Base-by-base conservation (phyloP, 2,329 filamentous ascomycete species). In the Capronia americana region DNA sequence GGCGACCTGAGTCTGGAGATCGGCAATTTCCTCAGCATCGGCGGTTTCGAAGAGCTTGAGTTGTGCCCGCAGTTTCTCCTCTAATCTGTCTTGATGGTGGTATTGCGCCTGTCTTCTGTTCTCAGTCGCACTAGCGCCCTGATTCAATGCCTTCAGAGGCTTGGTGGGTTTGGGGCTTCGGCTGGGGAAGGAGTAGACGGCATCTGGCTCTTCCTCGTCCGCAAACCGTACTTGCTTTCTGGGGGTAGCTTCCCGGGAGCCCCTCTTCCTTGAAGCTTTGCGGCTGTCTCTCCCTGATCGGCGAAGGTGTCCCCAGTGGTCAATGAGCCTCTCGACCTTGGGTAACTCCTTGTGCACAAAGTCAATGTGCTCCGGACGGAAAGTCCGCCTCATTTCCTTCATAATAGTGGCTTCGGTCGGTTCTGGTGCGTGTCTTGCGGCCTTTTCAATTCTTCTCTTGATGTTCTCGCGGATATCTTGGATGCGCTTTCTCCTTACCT, bases 391-490 rank as follows among this genome's bases (percentile, higher is more conserved):
- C 23, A 55, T 44, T 51, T 63, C 61, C 4, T 30, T 34, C 12
- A 53, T 20, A 14, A 69, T 41, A 4, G 61, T 50, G 32, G 30
- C 59, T 10, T 63, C 24, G 17, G 26, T 28, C 2, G 68, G 62
- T 30, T 62, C 34, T 17, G 48, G 10, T 28, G 10, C 46, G 46
- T 44, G n/a, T 17, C 32, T 32, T 51, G 46, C 58, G 26, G 58
- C 46, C 28, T 54, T 61, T 4, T 32, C 12, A 0, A 57, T 55
- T 55, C 68, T 51, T 46, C 63, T 51, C 28, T 56, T 66, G 63
- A 72, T 68, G 30, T 70, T 72, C n/a, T 59, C 60, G 2, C 63
- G 54, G 17, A 72, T 70, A 8, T 68, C 57, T 34, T 64, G 55
- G 3, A 72, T 64, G 0, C 68, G 62, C n/a, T 32, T 58, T 20